Evolutionary conservation across 768 basidiomycete species (phyloP), one percentile per base, ranked within the genome.

Genomic region (Sistotremastrum niveocremeum): DNA sequence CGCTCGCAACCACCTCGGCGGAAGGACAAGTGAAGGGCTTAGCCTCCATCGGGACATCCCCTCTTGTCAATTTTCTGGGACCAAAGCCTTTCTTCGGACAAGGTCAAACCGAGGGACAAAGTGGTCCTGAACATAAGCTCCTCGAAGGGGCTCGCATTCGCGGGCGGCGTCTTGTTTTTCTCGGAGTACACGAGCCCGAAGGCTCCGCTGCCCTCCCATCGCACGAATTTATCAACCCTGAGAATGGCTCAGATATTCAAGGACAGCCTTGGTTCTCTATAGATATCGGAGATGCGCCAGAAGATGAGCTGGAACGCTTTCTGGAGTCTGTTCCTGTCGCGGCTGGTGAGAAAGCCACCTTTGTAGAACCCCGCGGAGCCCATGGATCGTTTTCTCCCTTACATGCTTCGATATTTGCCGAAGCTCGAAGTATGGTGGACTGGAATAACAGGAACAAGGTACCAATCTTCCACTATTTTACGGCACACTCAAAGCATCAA

Each of bases 361-460:
- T 85, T 67, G 62, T 68, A 11, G 85, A 89, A 46, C 70, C 87
- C 3, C 62, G 86, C 43, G 54, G 67, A 2, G 67, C 79, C 37
- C 72, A 77, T 61, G 64, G 66, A 2, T 63, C 59, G 10, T 65
- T 93, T 54, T 76, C 78, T 54, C 55, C 54, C 3, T 80, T 84
- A 55, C 75, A 77, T 33, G 86, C 82, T 1, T 80, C 75, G 0
- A 62, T 97, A 0, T 87, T 87, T 56, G 85, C 86, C 0, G 71
- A 73, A 46, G 86, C 82, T 1, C 67, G 87, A 46, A 83, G 79
- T 38, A 67, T 97, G 74, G 69, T 84, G 3, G 94, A 98, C 58
- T 99, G 94, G 94, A 98, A 95, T 60, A 70, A 68, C 42, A 69
- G 90, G 45, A 94, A 93, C 63, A 87, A 80, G 69, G 90, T 78